These are phyloP conservation scores for Cercophora sp. DNA, from an alignment of 495 filamentous ascomycete genomes.

Conservation along the genomic window DNA sequence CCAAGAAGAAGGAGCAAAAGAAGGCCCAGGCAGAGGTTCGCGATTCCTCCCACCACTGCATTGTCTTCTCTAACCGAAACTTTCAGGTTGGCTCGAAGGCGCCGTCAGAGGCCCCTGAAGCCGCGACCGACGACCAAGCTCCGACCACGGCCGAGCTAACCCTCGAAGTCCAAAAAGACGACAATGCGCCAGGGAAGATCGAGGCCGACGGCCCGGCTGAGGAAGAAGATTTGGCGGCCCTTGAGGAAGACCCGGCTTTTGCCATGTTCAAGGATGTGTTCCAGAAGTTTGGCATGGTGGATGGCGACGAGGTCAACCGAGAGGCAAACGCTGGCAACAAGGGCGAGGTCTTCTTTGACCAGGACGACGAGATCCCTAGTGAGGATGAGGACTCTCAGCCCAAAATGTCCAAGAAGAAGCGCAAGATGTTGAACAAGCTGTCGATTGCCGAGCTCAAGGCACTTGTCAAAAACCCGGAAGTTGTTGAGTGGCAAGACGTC, in stretches of 20 bases:
- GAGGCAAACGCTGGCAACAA: conserved; percentile 69
- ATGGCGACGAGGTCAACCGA: conserved; percentile 53
- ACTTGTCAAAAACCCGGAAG: conserved; percentile 83
- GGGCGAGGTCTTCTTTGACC: conserved; percentile 79
- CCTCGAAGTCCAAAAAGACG: conserved; percentile 41
- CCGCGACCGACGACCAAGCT: conserved; percentile 23
- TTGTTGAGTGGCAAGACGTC: conserved; percentile 95
- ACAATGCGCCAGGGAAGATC: conserved; percentile 30
- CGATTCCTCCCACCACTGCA: background rate
- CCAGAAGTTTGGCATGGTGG: conserved; percentile 61
- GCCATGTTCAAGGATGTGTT: conserved; percentile 78
- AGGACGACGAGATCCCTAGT: conserved; percentile 85
- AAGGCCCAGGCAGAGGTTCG: conserved; percentile 50
- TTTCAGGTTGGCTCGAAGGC: conserved; percentile 24
- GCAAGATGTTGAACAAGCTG: conserved; percentile 84
- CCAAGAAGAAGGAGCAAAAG: conserved; percentile 86
- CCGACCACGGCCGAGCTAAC: conserved; percentile 29
- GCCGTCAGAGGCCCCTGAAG: conserved; percentile 21
- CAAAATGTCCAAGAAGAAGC: conserved; percentile 87
- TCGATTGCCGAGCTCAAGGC: conserved; percentile 95
- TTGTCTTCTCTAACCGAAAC: conserved; percentile 13
- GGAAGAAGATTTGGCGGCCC: conserved; percentile 43
- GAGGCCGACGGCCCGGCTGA: conserved; percentile 44
- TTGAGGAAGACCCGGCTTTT: conserved; percentile 71
- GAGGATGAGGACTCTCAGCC: conserved; percentile 70